Percentiles rank a stretch among this genome's conserved stretches.
phyloP scores from a whole-genome alignment of 176 grass and related monocot species.

The Musa beccarii region DNA sequence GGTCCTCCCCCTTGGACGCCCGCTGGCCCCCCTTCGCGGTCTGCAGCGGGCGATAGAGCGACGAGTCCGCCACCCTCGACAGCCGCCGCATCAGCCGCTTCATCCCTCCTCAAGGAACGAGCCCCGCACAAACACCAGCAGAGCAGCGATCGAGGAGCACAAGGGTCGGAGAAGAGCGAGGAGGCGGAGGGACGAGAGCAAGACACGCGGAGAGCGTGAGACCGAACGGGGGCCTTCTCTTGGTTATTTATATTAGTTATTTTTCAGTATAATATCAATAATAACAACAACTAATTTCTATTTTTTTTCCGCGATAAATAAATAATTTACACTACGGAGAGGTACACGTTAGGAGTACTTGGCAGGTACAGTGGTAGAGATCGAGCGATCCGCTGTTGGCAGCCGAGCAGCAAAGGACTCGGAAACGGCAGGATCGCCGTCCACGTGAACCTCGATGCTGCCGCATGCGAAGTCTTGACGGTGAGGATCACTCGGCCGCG shows the following conservation, averaged over 20 bases:
- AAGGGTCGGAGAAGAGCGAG: neutral
- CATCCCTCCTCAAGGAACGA: neutral
- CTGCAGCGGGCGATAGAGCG: neutral
- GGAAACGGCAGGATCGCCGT: neutral
- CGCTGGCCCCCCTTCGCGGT: neutral
- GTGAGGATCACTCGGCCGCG: neutral
- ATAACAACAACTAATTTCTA: neutral
- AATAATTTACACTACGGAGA: neutral
- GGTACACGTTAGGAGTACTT: neutral
- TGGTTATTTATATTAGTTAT: neutral
- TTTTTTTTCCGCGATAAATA: neutral
- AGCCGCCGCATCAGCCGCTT: conserved; percentile 19
- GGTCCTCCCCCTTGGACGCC: neutral
- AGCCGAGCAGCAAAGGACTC: neutral
- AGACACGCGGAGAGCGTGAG: neutral
- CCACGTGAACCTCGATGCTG: neutral
- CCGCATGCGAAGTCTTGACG: no score
- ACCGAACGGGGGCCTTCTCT: neutral
- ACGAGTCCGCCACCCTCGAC: conserved; percentile 16
- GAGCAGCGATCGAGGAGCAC: neutral
- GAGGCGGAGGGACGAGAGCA: neutral
- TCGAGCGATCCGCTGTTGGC: neutral
- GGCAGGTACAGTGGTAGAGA: neutral
- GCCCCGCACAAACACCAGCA: neutral
- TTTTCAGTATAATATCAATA: neutral